Evolutionary conservation across 148 eudicot genomes (phyloP).

Genomic region (Nepenthes mirabilis): DNA sequence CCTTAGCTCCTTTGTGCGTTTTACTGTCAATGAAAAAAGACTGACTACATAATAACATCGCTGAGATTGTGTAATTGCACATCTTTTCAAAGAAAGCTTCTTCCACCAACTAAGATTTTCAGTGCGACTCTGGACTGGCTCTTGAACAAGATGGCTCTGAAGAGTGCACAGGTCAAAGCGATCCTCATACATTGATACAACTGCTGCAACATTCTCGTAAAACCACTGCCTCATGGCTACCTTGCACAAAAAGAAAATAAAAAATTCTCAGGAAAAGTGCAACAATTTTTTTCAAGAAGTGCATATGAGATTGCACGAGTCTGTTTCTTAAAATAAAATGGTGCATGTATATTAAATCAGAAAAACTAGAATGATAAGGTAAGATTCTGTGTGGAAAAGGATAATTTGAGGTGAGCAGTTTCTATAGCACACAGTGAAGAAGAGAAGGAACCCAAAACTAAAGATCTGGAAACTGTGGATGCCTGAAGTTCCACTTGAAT

Average conservation of each 20-base stretch:
- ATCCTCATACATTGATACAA: slow-evolving; percentile 91
- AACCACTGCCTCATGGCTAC: slow-evolving; percentile 84
- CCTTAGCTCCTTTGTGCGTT: slow-evolving; percentile 84
- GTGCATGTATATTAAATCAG: no score
- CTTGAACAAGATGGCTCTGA: slow-evolving; percentile 29
- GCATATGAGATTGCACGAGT: background rate
- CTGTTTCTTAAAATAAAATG: background rate
- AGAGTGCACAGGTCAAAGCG: slow-evolving; percentile 66
- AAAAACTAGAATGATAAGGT: no score
- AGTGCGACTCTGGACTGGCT: slow-evolving; percentile 21
- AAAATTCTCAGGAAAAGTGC: slow-evolving; percentile 11
- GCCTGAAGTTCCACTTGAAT: no score
- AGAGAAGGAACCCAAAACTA: no score
- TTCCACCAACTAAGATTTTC: slow-evolving; percentile 63
- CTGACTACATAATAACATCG: slow-evolving; percentile 27
- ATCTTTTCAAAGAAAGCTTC: slow-evolving; percentile 31
- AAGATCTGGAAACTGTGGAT: no score
- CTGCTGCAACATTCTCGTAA: slow-evolving; percentile 76
- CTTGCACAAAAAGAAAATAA: slow-evolving; percentile 28
- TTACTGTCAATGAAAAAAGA: slow-evolving; percentile 39
- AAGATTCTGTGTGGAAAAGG: no score
- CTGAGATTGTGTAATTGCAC: slow-evolving; percentile 25
- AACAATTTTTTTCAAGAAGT: slow-evolving; percentile 1
- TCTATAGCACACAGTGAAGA: no score
- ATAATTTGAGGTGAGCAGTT: no score